Conservation (phyloP, 495 filamentous ascomycete species). For the Penicillium manginii region DNA sequence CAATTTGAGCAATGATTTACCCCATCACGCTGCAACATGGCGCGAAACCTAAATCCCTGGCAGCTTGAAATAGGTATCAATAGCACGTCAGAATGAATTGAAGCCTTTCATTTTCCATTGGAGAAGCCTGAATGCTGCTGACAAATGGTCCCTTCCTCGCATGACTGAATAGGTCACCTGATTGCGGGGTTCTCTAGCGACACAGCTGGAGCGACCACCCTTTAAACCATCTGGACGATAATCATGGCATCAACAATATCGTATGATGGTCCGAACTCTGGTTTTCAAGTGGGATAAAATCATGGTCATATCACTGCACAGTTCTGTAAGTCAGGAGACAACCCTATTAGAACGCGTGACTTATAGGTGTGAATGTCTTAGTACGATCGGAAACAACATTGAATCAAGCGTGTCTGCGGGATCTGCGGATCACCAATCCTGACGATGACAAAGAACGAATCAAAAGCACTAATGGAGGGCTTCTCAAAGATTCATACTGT, state of each 20-base stretch:
- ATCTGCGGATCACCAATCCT: constrained; percentile 36
- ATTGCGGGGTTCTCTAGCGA: neutral
- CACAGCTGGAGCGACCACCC: neutral
- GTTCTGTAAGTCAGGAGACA: too few relatives aligned
- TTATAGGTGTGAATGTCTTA: neutral
- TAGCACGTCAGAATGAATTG: too few relatives aligned
- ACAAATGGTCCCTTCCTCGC: constrained; percentile 1
- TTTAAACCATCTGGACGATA: neutral
- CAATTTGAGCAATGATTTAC: too few relatives aligned
- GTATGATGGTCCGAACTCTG: constrained; percentile 1
- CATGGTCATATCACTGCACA: neutral
- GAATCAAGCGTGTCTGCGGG: constrained; percentile 8
- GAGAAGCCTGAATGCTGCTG: too few relatives aligned
- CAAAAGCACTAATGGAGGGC: constrained; percentile 27
- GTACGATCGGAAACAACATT: constrained; percentile 11
- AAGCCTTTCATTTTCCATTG: too few relatives aligned
- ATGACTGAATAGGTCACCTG: constrained; percentile 4
- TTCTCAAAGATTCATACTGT: constrained; percentile 42
- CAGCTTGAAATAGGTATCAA: too few relatives aligned
- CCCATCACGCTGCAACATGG: too few relatives aligned
- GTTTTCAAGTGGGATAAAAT: neutral
- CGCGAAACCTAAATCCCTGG: too few relatives aligned
- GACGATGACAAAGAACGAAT: constrained; percentile 39
- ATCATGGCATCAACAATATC: neutral
- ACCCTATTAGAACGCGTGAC: constrained; percentile 1